A percentile compares a stretch with the other conserved stretches of the same genome.
Evolutionary conservation across 2,329 filamentous ascomycete species (phyloP).

Genomic region (Fusarium euwallaceae): DNA sequence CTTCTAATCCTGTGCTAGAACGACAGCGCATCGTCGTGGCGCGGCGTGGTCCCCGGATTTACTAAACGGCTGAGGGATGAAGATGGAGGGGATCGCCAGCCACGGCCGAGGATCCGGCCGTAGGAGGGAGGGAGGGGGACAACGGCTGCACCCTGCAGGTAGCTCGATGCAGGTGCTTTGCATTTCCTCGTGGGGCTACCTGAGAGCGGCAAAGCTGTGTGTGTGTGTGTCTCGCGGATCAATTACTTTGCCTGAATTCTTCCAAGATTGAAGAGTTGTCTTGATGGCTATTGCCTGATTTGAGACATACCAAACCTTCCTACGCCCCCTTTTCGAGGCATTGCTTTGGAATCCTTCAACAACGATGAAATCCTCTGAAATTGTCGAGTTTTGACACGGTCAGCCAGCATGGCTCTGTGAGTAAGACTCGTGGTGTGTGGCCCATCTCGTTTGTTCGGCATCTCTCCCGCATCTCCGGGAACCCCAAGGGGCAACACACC

Average conservation of each 20-base stretch:
- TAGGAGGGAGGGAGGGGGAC: neutral
- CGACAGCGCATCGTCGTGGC: neutral
- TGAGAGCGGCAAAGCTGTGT: neutral
- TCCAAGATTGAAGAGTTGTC: neutral
- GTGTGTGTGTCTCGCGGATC: neutral
- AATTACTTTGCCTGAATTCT: neutral
- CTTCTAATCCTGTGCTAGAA: neutral
- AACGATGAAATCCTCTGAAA: neutral
- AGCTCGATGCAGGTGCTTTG: constrained; percentile 33
- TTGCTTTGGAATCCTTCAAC: neutral
- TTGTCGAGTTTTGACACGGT: neutral
- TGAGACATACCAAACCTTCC: neutral
- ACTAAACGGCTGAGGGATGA: neutral
- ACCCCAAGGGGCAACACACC: neutral
- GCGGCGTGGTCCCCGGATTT: neutral
- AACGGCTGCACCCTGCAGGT: neutral
- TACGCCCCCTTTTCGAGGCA: neutral
- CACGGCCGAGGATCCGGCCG: constrained; percentile 15
- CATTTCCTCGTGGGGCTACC: neutral
- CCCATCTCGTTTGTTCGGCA: constrained; percentile 32
- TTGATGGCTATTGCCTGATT: neutral
- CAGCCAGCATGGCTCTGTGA: neutral
- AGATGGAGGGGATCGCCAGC: constrained; percentile 10
- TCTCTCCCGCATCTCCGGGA: constrained; percentile 42
- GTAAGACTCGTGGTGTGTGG: neutral